Evolutionary conservation across 495 filamentous ascomycete genomes (phyloP), one percentile per base, ranked within the genome.

Genomic region (Penicillium herquei): DNA sequence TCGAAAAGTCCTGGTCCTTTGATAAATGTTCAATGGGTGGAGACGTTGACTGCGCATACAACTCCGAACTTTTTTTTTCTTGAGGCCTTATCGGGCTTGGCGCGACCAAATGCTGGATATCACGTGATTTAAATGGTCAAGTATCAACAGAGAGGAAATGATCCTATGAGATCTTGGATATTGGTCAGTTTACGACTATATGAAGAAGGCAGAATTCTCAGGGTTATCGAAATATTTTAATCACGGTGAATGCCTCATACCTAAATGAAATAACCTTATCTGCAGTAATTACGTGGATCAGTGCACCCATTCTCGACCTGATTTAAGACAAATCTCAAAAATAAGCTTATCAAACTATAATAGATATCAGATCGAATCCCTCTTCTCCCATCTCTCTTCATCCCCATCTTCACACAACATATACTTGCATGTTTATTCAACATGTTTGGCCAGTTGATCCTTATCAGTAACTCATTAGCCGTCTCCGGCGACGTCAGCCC

Each of bases 51-150:
- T 46, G 39, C 51, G 33, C 53, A 39, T 30, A 58, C 63, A 61
- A 42, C 58, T 60, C 61, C 58, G 64, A 64, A 60, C 65, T 68
- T 63, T 65, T 69, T 67, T 66, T 63, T 65, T 59, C 54, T 64
- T 55, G 39, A 32, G 56, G 46, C 64, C 34, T 65, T 67, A 64
- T 59, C 57, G 53, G 61, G 61, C 65, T 70, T 66, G 65, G 56
- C 63, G 51, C 60, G 55, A 62, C 33, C 42, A 63, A 55, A 57
- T 53, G 57, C 43, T 61, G 42, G 14, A 48, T 31, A 57, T 70
- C 65, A 70, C 61, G 54, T 66, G 57, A 60, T 35, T 44, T 44
- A 21, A 14, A 48, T 46, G 16, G 2, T 49, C 18, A 14, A 16
- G 6, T 5, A 49, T 49, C 33, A 49, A n/a, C n/a, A n/a, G 3